Conservation (phyloP, 1,284 basidiomycete species). For the Ceratobasidium sp. region DNA sequence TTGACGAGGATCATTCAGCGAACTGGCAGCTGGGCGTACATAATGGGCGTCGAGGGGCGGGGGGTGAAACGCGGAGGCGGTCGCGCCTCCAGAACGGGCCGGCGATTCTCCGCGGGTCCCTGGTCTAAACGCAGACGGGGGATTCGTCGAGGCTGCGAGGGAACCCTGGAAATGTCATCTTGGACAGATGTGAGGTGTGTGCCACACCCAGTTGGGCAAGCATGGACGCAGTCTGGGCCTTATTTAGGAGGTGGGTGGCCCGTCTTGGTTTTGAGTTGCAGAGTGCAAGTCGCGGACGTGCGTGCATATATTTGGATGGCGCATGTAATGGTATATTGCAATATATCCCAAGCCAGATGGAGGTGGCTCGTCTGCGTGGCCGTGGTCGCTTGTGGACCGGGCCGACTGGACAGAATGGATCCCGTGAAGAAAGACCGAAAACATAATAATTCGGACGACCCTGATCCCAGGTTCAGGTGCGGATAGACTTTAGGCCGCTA, state of each 20-base stretch:
- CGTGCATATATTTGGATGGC: not conserved
- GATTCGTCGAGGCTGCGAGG: not conserved
- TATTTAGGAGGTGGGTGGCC: not conserved
- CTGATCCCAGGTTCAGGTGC: constrained; percentile 22
- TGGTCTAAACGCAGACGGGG: constrained; percentile 5
- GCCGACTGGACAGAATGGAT: constrained; percentile 15
- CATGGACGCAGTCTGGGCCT: constrained; percentile 7
- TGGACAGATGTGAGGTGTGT: not conserved
- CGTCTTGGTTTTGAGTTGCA: not conserved
- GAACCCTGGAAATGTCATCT: constrained; percentile 22
- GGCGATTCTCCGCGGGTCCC: constrained; percentile 5
- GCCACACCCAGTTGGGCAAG: constrained; percentile 7
- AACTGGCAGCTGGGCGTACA: not conserved
- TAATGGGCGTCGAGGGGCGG: not conserved
- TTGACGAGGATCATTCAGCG: constrained; percentile 6
- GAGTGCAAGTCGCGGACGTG: not conserved
- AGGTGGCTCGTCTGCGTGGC: not conserved
- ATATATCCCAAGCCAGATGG: too few relatives aligned
- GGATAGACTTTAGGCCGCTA: constrained; percentile 9
- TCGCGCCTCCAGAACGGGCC: not conserved
- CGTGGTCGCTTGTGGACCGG: not conserved
- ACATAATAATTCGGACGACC: constrained; percentile 16
- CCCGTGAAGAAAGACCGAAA: constrained; percentile 25
- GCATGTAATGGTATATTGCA: too few relatives aligned
- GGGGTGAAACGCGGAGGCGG: constrained; percentile 18